These are phyloP conservation scores for Blastomyces parvus DNA, from an alignment of 2,329 filamentous ascomycete species.

Conservation along the genomic window DNA sequence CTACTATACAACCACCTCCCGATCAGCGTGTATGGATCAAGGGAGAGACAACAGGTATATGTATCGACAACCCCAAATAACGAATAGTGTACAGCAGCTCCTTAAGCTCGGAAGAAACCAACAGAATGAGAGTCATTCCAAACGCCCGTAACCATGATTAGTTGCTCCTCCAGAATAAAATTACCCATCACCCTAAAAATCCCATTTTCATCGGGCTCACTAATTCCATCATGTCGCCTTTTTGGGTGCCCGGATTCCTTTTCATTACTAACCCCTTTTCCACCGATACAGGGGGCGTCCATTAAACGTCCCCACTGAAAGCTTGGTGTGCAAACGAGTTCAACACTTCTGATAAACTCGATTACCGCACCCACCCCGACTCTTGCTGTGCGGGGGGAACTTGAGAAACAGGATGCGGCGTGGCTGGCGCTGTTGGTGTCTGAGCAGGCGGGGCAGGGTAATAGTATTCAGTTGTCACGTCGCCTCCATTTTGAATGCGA, in stretches of 20 bases:
- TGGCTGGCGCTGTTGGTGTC: background rate
- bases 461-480: conserved; percentile 18
- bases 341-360: background rate
- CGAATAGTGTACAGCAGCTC: background rate
- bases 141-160: background rate
- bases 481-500: conserved; percentile 32
- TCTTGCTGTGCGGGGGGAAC: background rate
- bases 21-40: background rate
- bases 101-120: background rate
- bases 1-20: background rate
- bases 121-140: background rate
- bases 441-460: conserved; percentile 9
- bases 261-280: background rate
- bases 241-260: background rate
- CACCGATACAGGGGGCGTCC: background rate
- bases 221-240: background rate
- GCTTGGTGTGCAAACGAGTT: background rate
- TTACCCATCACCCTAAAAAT: background rate
- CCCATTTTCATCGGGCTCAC: background rate
- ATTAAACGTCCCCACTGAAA: background rate
- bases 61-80: background rate
- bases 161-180: background rate
- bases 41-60: background rate
- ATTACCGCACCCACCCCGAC: background rate
- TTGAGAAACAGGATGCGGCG: background rate